Percentiles rank a stretch among this genome's conserved stretches.
Conservation (phyloP, 768 basidiomycete genomes). For the Tephrocybe sp. region DNA sequence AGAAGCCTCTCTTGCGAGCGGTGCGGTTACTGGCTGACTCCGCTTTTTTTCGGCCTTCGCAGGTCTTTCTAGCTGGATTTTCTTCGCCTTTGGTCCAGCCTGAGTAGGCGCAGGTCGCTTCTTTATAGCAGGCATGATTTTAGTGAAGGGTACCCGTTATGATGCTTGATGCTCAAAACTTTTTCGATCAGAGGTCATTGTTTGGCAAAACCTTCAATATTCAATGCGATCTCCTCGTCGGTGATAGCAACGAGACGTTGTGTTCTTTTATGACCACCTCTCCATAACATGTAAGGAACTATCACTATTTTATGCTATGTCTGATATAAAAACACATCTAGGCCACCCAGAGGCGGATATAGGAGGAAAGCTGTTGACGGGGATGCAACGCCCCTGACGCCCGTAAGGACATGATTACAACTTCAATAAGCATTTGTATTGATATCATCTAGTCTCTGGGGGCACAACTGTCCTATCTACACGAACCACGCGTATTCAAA, state of each 20-base stretch:
- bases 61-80: slow-evolving; percentile 43
- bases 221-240: slow-evolving; percentile 2
- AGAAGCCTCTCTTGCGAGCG: slow-evolving; percentile 28
- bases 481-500: slow-evolving; percentile 76
- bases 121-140: slow-evolving; percentile 38
- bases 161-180: slow-evolving; percentile 9
- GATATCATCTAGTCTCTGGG: slow-evolving; percentile 54
- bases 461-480: slow-evolving; percentile 73
- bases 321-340: slow-evolving; percentile 15
- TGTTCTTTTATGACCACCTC: not conserved
- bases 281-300: slow-evolving; percentile 2
- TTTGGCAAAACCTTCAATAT: slow-evolving; percentile 10
- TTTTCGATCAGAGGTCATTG: slow-evolving; percentile 13
- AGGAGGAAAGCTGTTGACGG: slow-evolving; percentile 45
- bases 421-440: not conserved
- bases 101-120: slow-evolving; percentile 53
- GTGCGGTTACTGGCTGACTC: slow-evolving; percentile 57
- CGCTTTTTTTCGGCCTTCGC: slow-evolving; percentile 29
- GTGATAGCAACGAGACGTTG: not conserved
- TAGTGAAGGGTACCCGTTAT: too few species aligned
- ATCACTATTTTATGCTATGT: not conserved
- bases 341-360: slow-evolving; percentile 45
- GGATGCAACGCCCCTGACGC: slow-evolving; percentile 41
- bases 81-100: slow-evolving; percentile 52
- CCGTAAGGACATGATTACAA: slow-evolving; percentile 27